phyloP scores from a whole-genome alignment of 352 stramenopile species.

The Phytophthora colocasiae region DNA sequence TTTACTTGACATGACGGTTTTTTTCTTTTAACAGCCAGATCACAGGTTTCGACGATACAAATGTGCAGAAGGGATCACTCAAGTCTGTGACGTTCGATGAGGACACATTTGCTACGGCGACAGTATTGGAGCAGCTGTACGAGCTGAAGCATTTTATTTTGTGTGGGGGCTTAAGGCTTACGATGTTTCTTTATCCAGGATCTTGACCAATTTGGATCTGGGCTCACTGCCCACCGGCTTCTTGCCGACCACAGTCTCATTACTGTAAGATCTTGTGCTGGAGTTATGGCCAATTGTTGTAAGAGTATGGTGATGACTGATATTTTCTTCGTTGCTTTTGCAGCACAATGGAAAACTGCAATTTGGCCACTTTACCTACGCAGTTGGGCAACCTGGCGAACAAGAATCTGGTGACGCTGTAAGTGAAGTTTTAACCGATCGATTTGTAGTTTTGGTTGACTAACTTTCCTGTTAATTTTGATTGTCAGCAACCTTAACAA shows the following conservation, averaged over 20 bases:
- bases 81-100: conserved; percentile 60
- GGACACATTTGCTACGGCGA: conserved; percentile 52
- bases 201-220: conserved; percentile 71
- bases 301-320: conserved; percentile 10
- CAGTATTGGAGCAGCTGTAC: conserved; percentile 53
- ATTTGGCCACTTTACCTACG: conserved; percentile 53
- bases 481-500: conserved; percentile 59
- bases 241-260: conserved; percentile 54
- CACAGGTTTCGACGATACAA: conserved; percentile 64
- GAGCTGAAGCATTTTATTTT: conserved; percentile 17
- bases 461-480: neutral
- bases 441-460: neutral
- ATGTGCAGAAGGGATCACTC: conserved; percentile 64
- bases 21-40: conserved; percentile 53
- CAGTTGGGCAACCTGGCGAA: conserved; percentile 55
- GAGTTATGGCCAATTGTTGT: neutral
- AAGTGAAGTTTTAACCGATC: conserved; percentile 19
- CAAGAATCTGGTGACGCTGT: conserved; percentile 65
- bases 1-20: conserved; percentile 4
- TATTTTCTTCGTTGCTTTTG: neutral
- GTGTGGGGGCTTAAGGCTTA: no score
- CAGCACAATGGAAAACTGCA: conserved; percentile 78
- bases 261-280: conserved; percentile 37
- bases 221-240: conserved; percentile 51
- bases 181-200: conserved; percentile 31